Evolutionary conservation across 1,139 yeast genomes (phyloP).

Genomic region (Lodderomyces orthopsilosis): DNA sequence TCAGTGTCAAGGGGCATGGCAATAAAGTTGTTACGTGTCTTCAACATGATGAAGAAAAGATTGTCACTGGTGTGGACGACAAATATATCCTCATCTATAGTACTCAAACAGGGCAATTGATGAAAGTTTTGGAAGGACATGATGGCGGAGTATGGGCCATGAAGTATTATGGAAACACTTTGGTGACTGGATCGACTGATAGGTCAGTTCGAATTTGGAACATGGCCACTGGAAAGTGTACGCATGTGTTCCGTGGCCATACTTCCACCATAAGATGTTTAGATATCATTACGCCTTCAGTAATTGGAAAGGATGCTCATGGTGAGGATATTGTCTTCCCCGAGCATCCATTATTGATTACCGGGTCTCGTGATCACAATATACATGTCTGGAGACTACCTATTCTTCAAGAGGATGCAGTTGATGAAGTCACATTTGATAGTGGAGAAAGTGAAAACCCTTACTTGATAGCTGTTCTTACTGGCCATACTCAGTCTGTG

Average conservation of each 20-base stretch:
- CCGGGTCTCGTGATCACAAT: conserved; percentile 91
- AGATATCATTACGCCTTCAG: conserved; percentile 72
- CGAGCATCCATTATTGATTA: conserved; percentile 61
- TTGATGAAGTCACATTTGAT: conserved; percentile 39
- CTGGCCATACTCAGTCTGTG: conserved; percentile 87
- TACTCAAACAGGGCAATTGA: conserved; percentile 65
- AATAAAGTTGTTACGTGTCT: conserved; percentile 87
- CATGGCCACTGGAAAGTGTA: conserved; percentile 67
- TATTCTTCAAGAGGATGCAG: conserved; percentile 35
- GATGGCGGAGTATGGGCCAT: conserved; percentile 99
- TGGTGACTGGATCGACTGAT: conserved; percentile 91
- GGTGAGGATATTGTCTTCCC: conserved; percentile 69
- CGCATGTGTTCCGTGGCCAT: conserved; percentile 87
- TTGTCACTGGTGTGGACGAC: conserved; percentile 92
- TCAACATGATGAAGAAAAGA: conserved; percentile 87
- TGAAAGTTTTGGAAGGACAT: conserved; percentile 78
- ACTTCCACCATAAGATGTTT: conserved; percentile 90
- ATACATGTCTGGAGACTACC: conserved; percentile 89
- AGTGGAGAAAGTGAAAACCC: conserved; percentile 52
- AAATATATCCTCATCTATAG: conserved; percentile 78
- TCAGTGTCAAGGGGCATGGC: conserved; percentile 68
- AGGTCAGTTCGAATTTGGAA: conserved; percentile 89
- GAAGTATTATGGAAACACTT: conserved; percentile 77
- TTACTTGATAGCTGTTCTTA: conserved; percentile 67
- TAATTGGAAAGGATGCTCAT: conserved; percentile 54